Evolutionary conservation across 257 asterid genomes (phyloP), one percentile per base, ranked within the genome.

Genomic region (Sherardia arvensis): DNA sequence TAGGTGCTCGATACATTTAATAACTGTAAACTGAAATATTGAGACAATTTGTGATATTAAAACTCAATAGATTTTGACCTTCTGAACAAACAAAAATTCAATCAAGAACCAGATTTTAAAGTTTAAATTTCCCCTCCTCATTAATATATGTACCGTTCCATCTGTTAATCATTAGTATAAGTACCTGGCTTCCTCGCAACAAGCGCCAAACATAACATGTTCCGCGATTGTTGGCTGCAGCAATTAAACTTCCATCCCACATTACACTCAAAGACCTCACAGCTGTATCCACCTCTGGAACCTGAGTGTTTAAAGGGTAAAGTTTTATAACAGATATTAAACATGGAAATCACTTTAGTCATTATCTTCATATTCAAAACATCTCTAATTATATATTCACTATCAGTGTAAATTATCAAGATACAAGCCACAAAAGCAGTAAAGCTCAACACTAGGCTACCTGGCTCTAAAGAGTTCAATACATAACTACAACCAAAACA

Each of bases 111-210:
- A 43, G 5, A 43, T 18, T 49, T 53, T 10, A 53, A 56, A 26
- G 38, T 56, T 26, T 17, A 54, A 14, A 26, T 21, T 27, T 56
- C 29, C 6, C 15, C 7, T 30, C 40, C 33, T 18, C 6, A 62
- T 15, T 2, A 43, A 22, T 3, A 11, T 29, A 20, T 62, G 26
- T 18, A 43, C 17, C 7, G 18, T 26, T 12, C 12, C 38, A 25
- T 28, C 12, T 18, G 17, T 51, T 55, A 47, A 68, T 27, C 23
- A 47, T 57, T 27, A 40, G 58, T 56, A 69, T 49, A 22, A 74
- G 57, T 61, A 83, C 99, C 84, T 92, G 97, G 65, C 86, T 89
- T 43, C 51, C 51, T 43, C 51, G 51, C 21, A 43, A 43, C 51
- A 43, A 43, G 20, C 51, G 51, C 51, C 51, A 43, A 43, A 43